phyloP scores from a whole-genome alignment of 1,139 yeast genomes.

The Blastobotrys apis region DNA sequence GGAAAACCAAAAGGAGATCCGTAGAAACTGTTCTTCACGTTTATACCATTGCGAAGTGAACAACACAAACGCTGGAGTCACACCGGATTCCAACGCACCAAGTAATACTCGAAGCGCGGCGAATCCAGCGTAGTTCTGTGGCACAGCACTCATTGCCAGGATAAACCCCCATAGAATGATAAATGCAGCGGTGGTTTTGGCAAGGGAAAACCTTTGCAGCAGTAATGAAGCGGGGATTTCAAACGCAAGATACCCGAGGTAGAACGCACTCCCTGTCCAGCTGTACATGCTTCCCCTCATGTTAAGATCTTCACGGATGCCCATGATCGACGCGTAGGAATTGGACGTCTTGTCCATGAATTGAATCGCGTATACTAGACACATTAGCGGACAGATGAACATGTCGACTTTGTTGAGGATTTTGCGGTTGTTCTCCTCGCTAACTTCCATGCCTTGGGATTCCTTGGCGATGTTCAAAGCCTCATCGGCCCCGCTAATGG shows the following conservation, averaged over 20 bases:
- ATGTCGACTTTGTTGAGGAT: slow-evolving; percentile 16
- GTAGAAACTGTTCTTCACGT: slow-evolving; percentile 38
- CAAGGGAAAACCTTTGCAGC: slow-evolving; percentile 52
- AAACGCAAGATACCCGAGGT: slow-evolving; percentile 48
- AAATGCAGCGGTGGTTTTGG: slow-evolving; percentile 45
- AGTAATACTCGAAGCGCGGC: slow-evolving; percentile 54
- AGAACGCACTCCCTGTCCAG: slow-evolving; percentile 52
- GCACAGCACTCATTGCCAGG: slow-evolving; percentile 48
- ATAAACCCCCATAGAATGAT: slow-evolving; percentile 51
- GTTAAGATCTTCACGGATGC: slow-evolving; percentile 13
- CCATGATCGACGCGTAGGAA: slow-evolving; percentile 56
- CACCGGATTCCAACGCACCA: slow-evolving; percentile 57
- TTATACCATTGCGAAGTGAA: slow-evolving; percentile 31
- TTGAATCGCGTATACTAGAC: slow-evolving; percentile 8
- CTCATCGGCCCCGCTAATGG: too few relatives aligned
- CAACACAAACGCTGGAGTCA: slow-evolving; percentile 45
- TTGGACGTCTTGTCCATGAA: slow-evolving; percentile 37
- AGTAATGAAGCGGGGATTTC: slow-evolving; percentile 49
- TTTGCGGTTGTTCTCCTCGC: slow-evolving; percentile 23
- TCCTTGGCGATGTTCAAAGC: slow-evolving; percentile 21
- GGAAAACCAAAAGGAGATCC: slow-evolving; percentile 57
- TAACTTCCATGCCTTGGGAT: slow-evolving; percentile 22
- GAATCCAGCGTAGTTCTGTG: slow-evolving; percentile 49
- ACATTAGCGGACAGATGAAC: slow-evolving; percentile 14
- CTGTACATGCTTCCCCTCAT: slow-evolving; percentile 15